Evolutionary conservation across 495 filamentous ascomycete genomes (phyloP), one percentile per base, ranked within the genome.

Genomic region (Trichoderma asperelloides): DNA sequence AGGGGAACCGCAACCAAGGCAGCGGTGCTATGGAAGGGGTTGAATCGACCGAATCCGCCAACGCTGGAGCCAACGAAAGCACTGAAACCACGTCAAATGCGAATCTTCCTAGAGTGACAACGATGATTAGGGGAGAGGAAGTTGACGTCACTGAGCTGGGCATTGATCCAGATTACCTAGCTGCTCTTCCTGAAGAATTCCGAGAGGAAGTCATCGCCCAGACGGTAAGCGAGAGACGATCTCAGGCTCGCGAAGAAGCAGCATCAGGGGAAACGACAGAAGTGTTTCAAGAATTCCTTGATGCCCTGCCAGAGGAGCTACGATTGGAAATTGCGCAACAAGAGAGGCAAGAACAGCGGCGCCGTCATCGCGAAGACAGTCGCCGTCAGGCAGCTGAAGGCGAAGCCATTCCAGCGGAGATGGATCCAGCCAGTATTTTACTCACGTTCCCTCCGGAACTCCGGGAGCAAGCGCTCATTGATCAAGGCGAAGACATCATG

Each of bases 191-290:
- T 0, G 95, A 99, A 68, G 95, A 98, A 49, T 86, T 97, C 63
- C 85, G 95, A 33, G 94, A 98, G 75, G 95, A 99, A 73, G 95
- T 97, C 33, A 89, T 99, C 47, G 91, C 93, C 77, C 86, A 91
- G 60, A 91, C 96, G 65, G 80, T 96, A 69, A 88, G 89, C 57
- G 86, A 94, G 65, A 87, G 94, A 64, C 88, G 95, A 70, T 88
- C 89, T 8, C 85, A 92, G 75, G 90, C 91, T 68, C 85, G 86
- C 18, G 89, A 91, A 67, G 82, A 83, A 39, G 83, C 82, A n/a
- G 70, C 74, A n/a, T 72, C 65, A 15, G 93, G 92, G 40, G 90
- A 96, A 74, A 87, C 91, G 72, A 90, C 92, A 2, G 93, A 96
- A 72, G 93, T 96, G 68, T 93, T 91, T 76, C 89, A 89, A 70